Percentiles rank a stretch among this genome's conserved stretches.
Evolutionary conservation across 305 asterid genomes (phyloP).

Genomic region (Nicotiana rustica): DNA sequence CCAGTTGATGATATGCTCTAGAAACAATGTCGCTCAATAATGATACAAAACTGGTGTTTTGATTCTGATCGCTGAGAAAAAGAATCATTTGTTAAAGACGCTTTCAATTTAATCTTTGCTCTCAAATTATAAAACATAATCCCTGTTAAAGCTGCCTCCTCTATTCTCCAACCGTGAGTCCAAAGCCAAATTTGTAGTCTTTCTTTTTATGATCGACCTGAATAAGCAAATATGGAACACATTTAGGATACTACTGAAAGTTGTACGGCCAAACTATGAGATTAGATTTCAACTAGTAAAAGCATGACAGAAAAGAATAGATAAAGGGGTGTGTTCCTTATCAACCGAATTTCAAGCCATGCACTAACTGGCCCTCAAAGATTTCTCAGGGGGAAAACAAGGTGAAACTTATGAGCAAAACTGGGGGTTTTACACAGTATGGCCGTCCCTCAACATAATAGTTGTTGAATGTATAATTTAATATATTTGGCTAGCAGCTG

Average conservation of each 20-base stretch:
- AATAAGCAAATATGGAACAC: conserved; percentile 36
- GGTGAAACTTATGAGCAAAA: background rate
- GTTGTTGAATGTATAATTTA: too few species aligned
- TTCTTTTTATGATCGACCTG: conserved; percentile 94
- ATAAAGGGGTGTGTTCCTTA: background rate
- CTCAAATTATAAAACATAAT: conserved; percentile 13
- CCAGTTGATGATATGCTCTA: background rate
- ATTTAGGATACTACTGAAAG: background rate
- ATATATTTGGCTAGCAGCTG: too few species aligned
- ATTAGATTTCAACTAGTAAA: background rate
- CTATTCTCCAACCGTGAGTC: conserved; percentile 92
- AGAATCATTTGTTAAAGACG: conserved; percentile 28
- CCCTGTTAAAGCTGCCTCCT: conserved; percentile 18
- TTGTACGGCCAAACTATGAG: background rate
- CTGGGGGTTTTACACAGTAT: too few species aligned
- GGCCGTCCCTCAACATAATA: too few species aligned
- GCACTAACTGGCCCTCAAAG: background rate
- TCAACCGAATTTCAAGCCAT: background rate
- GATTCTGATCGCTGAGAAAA: conserved; percentile 9
- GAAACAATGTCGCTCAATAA: conserved; percentile 23
- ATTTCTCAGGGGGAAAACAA: background rate
- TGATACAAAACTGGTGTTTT: conserved; percentile 32
- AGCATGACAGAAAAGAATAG: background rate
- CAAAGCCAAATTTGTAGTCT: conserved; percentile 96
- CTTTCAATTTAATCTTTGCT: conserved; percentile 11